These are phyloP conservation scores for Sonneratia alba DNA, from an alignment of 345 rosid species.

Conservation along the genomic window DNA sequence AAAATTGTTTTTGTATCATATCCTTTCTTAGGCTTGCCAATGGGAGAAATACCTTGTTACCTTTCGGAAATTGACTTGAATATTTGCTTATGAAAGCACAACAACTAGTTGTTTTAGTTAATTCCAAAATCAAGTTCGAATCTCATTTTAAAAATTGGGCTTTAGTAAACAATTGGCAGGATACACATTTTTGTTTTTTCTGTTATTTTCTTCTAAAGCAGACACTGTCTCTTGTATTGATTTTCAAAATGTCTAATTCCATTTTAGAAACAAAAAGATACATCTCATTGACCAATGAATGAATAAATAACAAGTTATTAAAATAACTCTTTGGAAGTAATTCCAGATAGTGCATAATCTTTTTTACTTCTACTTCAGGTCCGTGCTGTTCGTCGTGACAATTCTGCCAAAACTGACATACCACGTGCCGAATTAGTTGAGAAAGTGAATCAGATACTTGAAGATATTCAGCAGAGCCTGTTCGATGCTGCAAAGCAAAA, in stretches of 20 bases:
- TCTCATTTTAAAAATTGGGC: not conserved
- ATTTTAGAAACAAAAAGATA: too few species aligned
- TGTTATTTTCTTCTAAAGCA: too few species aligned
- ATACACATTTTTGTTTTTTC: too few species aligned
- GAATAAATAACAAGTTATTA: not conserved
- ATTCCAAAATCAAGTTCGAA: too few species aligned
- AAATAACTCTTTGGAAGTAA: not conserved
- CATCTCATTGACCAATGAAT: not conserved
- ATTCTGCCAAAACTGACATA: slow-evolving; percentile 55
- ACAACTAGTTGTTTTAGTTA: too few species aligned
- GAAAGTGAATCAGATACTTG: slow-evolving; percentile 45
- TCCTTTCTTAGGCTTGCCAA: slow-evolving; percentile 2
- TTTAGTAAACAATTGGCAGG: not conserved
- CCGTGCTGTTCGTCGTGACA: slow-evolving; percentile 87
- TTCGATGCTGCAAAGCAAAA: slow-evolving; percentile 57
- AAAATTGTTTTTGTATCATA: not conserved
- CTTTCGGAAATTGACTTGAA: not conserved
- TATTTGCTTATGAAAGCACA: too few species aligned
- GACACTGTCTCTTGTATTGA: too few species aligned
- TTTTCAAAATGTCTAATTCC: too few species aligned
- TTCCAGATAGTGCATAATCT: slow-evolving; percentile 18
- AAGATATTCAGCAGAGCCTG: slow-evolving; percentile 56
- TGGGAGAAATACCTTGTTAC: not conserved
- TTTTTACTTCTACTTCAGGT: slow-evolving; percentile 37
- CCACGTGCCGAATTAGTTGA: slow-evolving; percentile 50